Conservation (phyloP, 2,329 filamentous ascomycete genomes). For the Stagonosporopsis tanaceti region DNA sequence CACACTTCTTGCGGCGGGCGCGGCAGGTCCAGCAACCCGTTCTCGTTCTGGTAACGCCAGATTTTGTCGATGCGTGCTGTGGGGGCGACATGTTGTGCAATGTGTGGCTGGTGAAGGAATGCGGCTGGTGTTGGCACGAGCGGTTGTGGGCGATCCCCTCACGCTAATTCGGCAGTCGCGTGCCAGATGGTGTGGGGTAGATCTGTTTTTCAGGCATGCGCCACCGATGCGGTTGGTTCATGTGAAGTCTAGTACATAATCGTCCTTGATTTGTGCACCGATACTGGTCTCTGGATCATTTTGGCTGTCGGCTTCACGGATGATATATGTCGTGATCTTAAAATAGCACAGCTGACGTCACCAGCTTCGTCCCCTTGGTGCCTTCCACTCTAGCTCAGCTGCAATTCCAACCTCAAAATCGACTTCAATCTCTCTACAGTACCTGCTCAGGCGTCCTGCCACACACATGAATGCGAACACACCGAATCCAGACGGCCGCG, state of each 20-base stretch:
- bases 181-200: constrained; percentile 2
- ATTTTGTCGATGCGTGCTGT: background rate
- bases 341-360: background rate
- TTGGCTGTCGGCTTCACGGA: background rate
- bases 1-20: constrained; percentile 19
- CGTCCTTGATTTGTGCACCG: background rate
- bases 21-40: constrained; percentile 18
- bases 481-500: background rate
- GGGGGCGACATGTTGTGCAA: constrained; percentile 9
- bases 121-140: constrained; percentile 9
- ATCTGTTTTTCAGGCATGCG: background rate
- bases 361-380: background rate
- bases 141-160: constrained; percentile 7
- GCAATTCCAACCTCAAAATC: background rate
- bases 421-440: background rate
- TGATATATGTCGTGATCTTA: background rate
- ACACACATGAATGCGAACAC: background rate
- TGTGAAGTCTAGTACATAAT: background rate
- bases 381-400: background rate
- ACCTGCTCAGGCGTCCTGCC: background rate
- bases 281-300: background rate
- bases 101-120: constrained; percentile 14
- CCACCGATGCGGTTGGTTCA: background rate
- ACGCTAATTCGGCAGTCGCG: constrained; percentile 11
- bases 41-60: constrained; percentile 10